phyloP scores from a whole-genome alignment of 2,329 filamentous ascomycete species.

The Dactylellina cionopaga region DNA sequence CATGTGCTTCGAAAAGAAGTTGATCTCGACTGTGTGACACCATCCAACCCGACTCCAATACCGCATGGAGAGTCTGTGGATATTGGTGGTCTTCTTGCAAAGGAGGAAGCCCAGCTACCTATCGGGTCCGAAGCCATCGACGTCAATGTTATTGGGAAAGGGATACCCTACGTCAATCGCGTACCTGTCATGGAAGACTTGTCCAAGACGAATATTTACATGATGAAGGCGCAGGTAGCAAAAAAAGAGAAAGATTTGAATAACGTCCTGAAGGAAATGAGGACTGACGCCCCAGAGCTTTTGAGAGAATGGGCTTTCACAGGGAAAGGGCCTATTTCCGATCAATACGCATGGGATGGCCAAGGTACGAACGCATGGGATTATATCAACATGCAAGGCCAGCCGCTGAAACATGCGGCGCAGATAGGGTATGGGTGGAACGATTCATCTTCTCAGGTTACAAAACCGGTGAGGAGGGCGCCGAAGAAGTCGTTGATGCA shows the following conservation, averaged over 20 bases:
- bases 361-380: slow-evolving; percentile 12
- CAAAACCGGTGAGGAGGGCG: background rate
- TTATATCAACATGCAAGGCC: slow-evolving; percentile 1
- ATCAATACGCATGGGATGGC: slow-evolving; percentile 25
- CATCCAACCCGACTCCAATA: slow-evolving; percentile 81
- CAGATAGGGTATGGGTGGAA: slow-evolving; percentile 26
- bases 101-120: slow-evolving; percentile 65
- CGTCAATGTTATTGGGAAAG: too few relatives aligned
- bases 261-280: slow-evolving; percentile 73
- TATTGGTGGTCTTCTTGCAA: slow-evolving; percentile 79
- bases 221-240: slow-evolving; percentile 85
- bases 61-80: slow-evolving; percentile 86
- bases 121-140: background rate
- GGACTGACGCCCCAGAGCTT: slow-evolving; percentile 59
- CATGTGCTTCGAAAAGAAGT: slow-evolving; percentile 97
- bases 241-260: slow-evolving; percentile 75
- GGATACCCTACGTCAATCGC: slow-evolving; percentile 75
- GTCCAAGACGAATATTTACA: slow-evolving; percentile 65
- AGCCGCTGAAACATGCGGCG: background rate
- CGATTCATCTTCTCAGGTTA: too few relatives aligned
- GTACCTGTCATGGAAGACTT: slow-evolving; percentile 82
- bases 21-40: slow-evolving; percentile 95
- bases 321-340: slow-evolving; percentile 1
- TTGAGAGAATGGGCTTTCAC: slow-evolving; percentile 36
- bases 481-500: background rate